These are phyloP conservation scores for Aspergillus haitiensis DNA, from an alignment of 495 filamentous ascomycete genomes.

Conservation along the genomic window DNA sequence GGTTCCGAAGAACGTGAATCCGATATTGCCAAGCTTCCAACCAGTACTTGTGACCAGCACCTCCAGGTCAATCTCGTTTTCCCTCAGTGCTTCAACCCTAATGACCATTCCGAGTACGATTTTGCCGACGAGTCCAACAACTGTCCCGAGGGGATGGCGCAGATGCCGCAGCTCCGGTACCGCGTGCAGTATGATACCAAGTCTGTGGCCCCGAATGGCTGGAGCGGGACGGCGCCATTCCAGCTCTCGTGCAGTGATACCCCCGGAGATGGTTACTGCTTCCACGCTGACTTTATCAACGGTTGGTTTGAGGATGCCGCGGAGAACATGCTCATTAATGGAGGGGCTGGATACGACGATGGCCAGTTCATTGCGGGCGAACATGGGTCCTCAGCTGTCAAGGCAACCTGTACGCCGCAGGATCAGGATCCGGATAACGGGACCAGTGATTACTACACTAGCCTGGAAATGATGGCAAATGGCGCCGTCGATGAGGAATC, in stretches of 20 bases:
- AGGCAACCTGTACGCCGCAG: constrained; percentile 4
- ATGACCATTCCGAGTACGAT: constrained; percentile 19
- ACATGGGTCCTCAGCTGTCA: constrained; percentile 13
- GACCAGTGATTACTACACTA: constrained; percentile 18
- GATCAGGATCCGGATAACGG: constrained; percentile 19
- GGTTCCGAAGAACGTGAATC: constrained; percentile 9
- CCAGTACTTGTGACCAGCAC: constrained; percentile 21
- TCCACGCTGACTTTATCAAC: constrained; percentile 27
- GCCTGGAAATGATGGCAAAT: constrained; percentile 16
- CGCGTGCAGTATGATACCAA: constrained; percentile 25
- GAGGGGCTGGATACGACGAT: constrained; percentile 13
- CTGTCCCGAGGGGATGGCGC: constrained; percentile 23
- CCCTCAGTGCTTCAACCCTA: constrained; percentile 23
- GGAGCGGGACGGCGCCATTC: constrained; percentile 22
- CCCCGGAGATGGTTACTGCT: constrained; percentile 22
- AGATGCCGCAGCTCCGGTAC: constrained; percentile 25
- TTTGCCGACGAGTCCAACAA: constrained; percentile 21
- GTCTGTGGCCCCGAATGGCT: constrained; percentile 19
- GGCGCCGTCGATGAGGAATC: too few species aligned
- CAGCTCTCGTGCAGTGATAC: constrained; percentile 21
- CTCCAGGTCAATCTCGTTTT: constrained; percentile 24
- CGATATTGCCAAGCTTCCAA: constrained; percentile 19
- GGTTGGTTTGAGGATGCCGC: constrained; percentile 29
- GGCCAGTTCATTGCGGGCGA: constrained; percentile 19
- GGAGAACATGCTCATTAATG: constrained; percentile 22